Conservation (phyloP, 2,329 filamentous ascomycete species). For the Trichoderma harzianum region DNA sequence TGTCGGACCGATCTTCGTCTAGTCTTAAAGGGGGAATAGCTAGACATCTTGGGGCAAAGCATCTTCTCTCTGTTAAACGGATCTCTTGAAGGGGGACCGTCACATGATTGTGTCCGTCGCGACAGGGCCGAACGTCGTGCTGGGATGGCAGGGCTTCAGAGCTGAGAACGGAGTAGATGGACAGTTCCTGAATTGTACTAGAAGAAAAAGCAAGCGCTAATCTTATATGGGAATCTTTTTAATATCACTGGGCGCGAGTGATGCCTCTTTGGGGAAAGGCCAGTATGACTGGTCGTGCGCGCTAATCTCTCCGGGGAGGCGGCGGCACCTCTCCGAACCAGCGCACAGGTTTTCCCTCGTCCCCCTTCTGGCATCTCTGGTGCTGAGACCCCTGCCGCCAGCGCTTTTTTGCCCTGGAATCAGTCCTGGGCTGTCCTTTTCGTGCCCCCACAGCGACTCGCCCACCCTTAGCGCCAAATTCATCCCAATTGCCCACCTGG, state of each 20-base stretch:
- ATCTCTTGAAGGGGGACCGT: constrained; percentile 16
- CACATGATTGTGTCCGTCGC: constrained; percentile 19
- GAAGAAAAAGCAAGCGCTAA: neutral
- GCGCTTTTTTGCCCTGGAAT: constrained; percentile 16
- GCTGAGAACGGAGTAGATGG: neutral
- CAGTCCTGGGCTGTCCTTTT: neutral
- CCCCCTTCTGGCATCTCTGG: constrained; percentile 7
- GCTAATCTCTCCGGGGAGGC: constrained; percentile 14
- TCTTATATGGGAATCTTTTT: neutral
- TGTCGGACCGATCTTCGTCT: neutral
- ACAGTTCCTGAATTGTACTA: neutral
- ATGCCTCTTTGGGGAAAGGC: constrained; percentile 12
- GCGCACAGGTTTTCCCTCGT: constrained; percentile 10
- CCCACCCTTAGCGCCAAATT: constrained; percentile 5
- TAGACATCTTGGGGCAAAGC: neutral
- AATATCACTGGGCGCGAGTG: neutral
- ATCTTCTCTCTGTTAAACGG: neutral
- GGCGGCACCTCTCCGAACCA: constrained; percentile 16
- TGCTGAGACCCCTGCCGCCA: constrained; percentile 12
- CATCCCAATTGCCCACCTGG: constrained; percentile 4
- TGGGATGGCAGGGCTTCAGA: constrained; percentile 14
- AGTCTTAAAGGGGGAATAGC: neutral
- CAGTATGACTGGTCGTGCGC: neutral
- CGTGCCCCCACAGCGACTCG: constrained; percentile 11
- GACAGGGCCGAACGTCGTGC: constrained; percentile 8